Base-by-base conservation (phyloP, 371 early-diverging fungal species). In the Zychaea mexicana region DNA sequence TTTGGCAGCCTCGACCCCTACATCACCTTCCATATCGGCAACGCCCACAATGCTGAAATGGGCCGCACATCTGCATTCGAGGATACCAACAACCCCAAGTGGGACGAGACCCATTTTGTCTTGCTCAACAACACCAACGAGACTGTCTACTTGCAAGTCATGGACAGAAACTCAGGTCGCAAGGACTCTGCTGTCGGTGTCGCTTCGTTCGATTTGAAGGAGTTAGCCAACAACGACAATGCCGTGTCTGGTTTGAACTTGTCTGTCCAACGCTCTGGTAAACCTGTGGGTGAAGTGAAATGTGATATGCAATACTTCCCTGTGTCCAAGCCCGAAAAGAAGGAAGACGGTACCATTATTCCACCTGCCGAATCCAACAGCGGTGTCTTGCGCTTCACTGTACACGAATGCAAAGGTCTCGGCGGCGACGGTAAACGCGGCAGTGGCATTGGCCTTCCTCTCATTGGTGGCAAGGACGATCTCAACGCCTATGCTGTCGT, bases 1-100 rank as follows among this genome's bases (percentile, higher is more conserved):
- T 87, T 93, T 62, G 96, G 96, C 64, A 89, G 84, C 57, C 78
- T 91, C 17, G 97, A 98, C 71, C 98, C 97, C 13, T 96, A 93
- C 66, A 80, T 90, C 39, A 79, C 78, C 10, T 72, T 96, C 59
- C 86, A 85, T 42, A 76, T 94, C 21, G 88, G 88, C 49, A 92
- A 90, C 63, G 73, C 86, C 22, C 83, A 81, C 6, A 78, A 78
- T 36, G 66, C 73, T 2, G 90, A 87, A 61, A 76, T 90, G 12
- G 85, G 79, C 6, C 74, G 83, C 7, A 88, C 92, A 15, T 82
- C 82, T 5, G 73, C 76, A 27, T 65, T 77, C 32, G 82, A 91
- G 57, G 87, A 92, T 66, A 88, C 78, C 21, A 60, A 46, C 24
- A 74, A 77, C 53, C 82, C 82, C 56, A 77, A 72, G 31, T 82